Conservation (phyloP, 2,329 filamentous ascomycete genomes). For the Neofusicoccum cordaticola region DNA sequence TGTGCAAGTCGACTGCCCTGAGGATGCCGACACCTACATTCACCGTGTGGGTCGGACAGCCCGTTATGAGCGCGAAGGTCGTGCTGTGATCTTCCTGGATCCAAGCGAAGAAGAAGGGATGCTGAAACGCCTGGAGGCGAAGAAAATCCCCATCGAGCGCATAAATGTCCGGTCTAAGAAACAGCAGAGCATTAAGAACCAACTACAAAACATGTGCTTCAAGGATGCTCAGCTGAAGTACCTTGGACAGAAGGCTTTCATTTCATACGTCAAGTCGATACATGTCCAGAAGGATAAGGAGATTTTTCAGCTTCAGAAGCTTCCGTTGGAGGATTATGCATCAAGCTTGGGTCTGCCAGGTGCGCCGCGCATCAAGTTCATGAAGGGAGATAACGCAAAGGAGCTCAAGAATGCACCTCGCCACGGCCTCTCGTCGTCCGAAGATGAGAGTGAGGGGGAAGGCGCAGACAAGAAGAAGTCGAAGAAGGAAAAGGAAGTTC, state of each 20-base stretch:
- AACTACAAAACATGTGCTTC: slow-evolving; percentile 93
- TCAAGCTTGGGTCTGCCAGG: slow-evolving; percentile 84
- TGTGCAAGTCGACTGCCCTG: slow-evolving; percentile 95
- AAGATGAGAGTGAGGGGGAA: slow-evolving; percentile 54
- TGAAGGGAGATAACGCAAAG: slow-evolving; percentile 86
- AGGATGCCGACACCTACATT: slow-evolving; percentile 96
- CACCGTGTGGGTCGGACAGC: slow-evolving; percentile 93
- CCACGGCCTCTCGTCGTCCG: slow-evolving; percentile 54
- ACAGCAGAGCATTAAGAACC: slow-evolving; percentile 77
- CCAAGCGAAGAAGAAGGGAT: slow-evolving; percentile 93
- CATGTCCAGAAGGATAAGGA: slow-evolving; percentile 90
- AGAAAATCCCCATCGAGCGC: slow-evolving; percentile 82
- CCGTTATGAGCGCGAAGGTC: slow-evolving; percentile 83
- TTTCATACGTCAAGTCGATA: slow-evolving; percentile 81
- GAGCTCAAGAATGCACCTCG: slow-evolving; percentile 82
- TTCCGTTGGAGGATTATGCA: slow-evolving; percentile 84
- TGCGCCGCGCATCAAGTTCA: slow-evolving; percentile 87
- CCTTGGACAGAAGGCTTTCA: slow-evolving; percentile 91
- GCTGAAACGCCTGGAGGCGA: slow-evolving; percentile 77
- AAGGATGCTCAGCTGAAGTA: slow-evolving; percentile 93
- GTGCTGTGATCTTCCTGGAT: slow-evolving; percentile 86
- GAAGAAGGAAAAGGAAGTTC: slow-evolving; percentile 67
- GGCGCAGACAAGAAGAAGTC: slow-evolving; percentile 46
- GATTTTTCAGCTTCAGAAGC: slow-evolving; percentile 77
- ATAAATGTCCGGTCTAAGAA: slow-evolving; percentile 89